Conservation (phyloP, 2,329 filamentous ascomycete genomes). For the Myriangium duriaei region DNA sequence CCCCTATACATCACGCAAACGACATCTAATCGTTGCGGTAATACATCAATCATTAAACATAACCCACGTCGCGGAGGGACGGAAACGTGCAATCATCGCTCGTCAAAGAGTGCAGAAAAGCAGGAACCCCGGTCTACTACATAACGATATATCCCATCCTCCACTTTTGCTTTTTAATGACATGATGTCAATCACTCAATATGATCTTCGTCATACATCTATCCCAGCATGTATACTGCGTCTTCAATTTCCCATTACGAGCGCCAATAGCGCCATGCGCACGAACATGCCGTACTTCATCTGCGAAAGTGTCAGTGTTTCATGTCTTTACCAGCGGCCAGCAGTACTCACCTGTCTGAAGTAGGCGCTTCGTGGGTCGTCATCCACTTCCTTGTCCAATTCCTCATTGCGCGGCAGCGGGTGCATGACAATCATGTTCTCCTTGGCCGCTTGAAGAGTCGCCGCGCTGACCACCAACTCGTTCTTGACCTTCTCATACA, state of each 20-base stretch:
- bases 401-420: conserved; percentile 88
- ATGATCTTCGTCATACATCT: no score
- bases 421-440: conserved; percentile 88
- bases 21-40: no score
- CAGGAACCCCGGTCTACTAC: background rate
- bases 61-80: background rate
- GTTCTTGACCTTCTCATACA: conserved; percentile 82
- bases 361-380: conserved; percentile 91
- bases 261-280: conserved; percentile 89
- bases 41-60: background rate
- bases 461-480: conserved; percentile 82
- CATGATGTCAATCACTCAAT: no score
- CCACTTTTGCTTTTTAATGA: background rate
- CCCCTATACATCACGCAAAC: no score
- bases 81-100: background rate
- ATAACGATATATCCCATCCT: background rate
- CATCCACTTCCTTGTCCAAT: conserved; percentile 91
- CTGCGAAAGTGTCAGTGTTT: conserved; percentile 43
- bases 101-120: background rate
- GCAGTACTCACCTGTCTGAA: conserved; percentile 96
- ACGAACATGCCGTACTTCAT: conserved; percentile 98
- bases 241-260: conserved; percentile 61
- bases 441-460: conserved; percentile 82
- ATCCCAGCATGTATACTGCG: no score
- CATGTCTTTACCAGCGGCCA: no score